phyloP scores from a whole-genome alignment of 2,329 filamentous ascomycete species.

The Chaetomium sp. region DNA sequence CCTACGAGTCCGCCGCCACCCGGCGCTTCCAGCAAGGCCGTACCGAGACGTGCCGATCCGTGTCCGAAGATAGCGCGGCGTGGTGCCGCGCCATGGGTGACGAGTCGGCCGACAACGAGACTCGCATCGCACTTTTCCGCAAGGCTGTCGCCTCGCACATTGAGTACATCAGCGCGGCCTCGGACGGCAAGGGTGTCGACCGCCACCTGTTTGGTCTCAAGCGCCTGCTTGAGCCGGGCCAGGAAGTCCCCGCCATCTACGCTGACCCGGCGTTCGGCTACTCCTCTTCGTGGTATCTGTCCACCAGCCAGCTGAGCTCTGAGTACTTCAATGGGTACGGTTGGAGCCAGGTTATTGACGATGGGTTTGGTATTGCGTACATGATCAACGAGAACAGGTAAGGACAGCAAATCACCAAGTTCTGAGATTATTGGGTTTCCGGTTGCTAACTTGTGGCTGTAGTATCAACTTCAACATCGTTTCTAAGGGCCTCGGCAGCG shows the following conservation, averaged over 20 bases:
- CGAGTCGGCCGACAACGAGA: constrained; percentile 52
- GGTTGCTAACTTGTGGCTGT: neutral
- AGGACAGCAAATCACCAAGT: constrained; percentile 22
- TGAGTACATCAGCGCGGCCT: constrained; percentile 84
- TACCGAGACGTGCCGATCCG: constrained; percentile 89
- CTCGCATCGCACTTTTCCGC: constrained; percentile 69
- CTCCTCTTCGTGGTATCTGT: constrained; percentile 83
- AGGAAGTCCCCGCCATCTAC: constrained; percentile 77
- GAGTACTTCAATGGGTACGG: constrained; percentile 99
- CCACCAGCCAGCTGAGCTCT: constrained; percentile 80
- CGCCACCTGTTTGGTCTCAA: constrained; percentile 96
- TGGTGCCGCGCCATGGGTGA: constrained; percentile 88
- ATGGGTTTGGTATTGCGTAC: constrained; percentile 94
- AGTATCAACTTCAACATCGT: constrained; percentile 98
- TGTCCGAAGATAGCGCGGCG: constrained; percentile 83
- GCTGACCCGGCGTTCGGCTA: constrained; percentile 81
- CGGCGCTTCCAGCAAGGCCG: constrained; percentile 93
- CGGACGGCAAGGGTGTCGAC: constrained; percentile 89
- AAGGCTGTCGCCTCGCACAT: constrained; percentile 75
- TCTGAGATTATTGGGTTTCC: neutral
- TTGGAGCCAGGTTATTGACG: constrained; percentile 96
- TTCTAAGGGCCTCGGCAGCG: constrained; percentile 49
- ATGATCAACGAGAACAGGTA: constrained; percentile 99
- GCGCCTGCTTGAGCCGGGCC: constrained; percentile 73
- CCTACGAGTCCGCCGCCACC: constrained; percentile 93